These are phyloP conservation scores for Volvox africanus DNA, from an alignment of 139 green algal species.

Conservation along the genomic window DNA sequence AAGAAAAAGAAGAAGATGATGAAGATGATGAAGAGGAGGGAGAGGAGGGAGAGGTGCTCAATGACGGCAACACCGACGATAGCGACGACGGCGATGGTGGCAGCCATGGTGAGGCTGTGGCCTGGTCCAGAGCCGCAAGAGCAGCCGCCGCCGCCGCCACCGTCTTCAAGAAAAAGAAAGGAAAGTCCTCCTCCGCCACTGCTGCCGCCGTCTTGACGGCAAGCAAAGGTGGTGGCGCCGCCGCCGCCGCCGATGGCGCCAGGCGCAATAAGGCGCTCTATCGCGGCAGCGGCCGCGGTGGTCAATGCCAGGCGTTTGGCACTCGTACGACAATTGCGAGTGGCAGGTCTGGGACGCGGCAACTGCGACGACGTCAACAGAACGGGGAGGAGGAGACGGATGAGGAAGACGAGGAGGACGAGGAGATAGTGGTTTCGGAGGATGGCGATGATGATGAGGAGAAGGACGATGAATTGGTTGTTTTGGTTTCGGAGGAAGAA, in stretches of 20 bases:
- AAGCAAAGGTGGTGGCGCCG: not conserved
- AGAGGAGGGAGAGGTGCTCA: too few relatives aligned
- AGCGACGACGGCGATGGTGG: not conserved
- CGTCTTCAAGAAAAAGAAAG: not conserved
- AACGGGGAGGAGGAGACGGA: not conserved
- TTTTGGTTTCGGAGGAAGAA: not conserved
- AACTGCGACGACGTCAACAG: too few relatives aligned
- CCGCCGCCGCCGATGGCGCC: too few relatives aligned
- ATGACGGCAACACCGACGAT: too few relatives aligned
- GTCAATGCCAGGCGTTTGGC: not conserved
- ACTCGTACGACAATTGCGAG: too few relatives aligned
- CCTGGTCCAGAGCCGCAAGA: not conserved
- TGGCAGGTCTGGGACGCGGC: too few relatives aligned
- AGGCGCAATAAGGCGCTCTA: too few relatives aligned
- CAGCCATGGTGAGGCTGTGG: not conserved
- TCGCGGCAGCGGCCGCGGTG: not conserved
- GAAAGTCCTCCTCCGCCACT: not conserved
- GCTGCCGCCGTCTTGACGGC: not conserved
- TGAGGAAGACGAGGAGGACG: not conserved
- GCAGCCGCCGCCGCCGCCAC: conserved; percentile 15
- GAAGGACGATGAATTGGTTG: not conserved
- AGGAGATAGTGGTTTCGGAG: not conserved
- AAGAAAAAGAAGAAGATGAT: conserved; percentile 27
- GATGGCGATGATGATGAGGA: not conserved
- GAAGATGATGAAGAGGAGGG: too few relatives aligned